These are phyloP conservation scores for Backusella parvicylindrica DNA, from an alignment of 192 early-diverging fungal species.

Conservation along the genomic window DNA sequence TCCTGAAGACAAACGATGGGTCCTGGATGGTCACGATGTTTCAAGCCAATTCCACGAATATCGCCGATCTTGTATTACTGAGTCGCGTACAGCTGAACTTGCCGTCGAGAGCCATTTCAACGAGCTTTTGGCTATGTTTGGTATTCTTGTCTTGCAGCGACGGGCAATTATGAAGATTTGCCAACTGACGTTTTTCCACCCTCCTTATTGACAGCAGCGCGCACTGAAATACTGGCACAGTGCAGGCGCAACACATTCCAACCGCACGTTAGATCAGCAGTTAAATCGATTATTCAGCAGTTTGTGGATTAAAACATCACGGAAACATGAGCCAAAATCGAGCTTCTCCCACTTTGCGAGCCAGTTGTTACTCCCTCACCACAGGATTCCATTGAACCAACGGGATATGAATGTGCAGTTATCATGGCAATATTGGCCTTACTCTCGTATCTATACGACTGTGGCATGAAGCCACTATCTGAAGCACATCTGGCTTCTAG, in stretches of 20 bases:
- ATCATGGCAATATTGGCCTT: conserved; percentile 10
- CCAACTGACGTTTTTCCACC: conserved; percentile 7
- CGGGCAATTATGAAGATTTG: conserved; percentile 1
- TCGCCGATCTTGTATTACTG: too few species aligned
- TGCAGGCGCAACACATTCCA: conserved; percentile 6
- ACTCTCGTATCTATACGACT: conserved; percentile 13
- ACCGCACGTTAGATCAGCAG: not conserved
- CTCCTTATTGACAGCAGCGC: not conserved
- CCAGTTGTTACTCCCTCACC: conserved; percentile 2
- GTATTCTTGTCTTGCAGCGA: too few species aligned
- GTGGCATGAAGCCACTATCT: conserved; percentile 10
- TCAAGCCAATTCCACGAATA: too few species aligned
- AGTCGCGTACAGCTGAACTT: too few species aligned
- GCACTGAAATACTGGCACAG: not conserved
- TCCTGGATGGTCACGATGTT: too few species aligned
- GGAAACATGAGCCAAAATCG: conserved; percentile 13
- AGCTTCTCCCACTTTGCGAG: conserved; percentile 10
- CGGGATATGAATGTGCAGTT: conserved; percentile 10
- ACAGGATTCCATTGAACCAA: conserved; percentile 8
- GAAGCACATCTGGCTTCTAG: conserved; percentile 15
- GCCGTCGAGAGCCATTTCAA: too few species aligned
- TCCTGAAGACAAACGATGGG: too few species aligned
- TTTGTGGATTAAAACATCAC: conserved; percentile 11
- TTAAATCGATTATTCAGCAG: conserved; percentile 7
- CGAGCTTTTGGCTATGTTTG: too few species aligned